phyloP scores from a whole-genome alignment of 2,329 filamentous ascomycete genomes.

The Arthroderma sp. region DNA sequence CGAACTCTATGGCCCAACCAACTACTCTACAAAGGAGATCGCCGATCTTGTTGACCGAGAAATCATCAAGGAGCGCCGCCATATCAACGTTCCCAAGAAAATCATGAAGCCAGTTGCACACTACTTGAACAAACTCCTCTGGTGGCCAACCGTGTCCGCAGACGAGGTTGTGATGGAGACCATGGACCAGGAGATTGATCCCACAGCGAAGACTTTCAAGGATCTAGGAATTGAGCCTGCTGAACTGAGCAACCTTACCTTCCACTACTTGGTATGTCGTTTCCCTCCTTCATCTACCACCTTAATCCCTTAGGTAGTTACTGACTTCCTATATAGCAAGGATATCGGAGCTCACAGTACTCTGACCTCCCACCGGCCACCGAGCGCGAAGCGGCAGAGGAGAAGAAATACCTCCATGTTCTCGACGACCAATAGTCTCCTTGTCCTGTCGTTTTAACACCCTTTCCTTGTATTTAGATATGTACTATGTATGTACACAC shows the following conservation, averaged over 20 bases:
- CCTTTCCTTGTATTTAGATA: constrained; percentile 17
- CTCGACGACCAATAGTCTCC: constrained; percentile 60
- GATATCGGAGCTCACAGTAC: constrained; percentile 74
- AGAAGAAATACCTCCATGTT: constrained; percentile 95
- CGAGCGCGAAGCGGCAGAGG: constrained; percentile 84
- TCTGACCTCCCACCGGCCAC: constrained; percentile 91
- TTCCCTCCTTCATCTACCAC: background rate
- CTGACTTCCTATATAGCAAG: constrained; percentile 48
- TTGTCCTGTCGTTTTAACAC: too few species aligned
- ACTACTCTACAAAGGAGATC: constrained; percentile 83
- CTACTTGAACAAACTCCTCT: constrained; percentile 67
- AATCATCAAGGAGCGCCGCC: constrained; percentile 76
- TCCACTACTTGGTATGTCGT: constrained; percentile 73
- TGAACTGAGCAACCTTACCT: constrained; percentile 75
- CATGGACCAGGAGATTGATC: constrained; percentile 83
- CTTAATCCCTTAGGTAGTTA: background rate
- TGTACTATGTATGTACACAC: constrained; percentile 30
- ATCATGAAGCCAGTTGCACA: constrained; percentile 63
- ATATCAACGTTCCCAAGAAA: constrained; percentile 78
- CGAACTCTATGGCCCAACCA: constrained; percentile 85
- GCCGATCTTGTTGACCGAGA: constrained; percentile 79
- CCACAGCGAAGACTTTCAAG: constrained; percentile 84
- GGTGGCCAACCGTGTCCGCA: constrained; percentile 73
- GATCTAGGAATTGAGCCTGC: constrained; percentile 82
- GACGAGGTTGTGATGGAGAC: constrained; percentile 89